A percentile compares a stretch with the other conserved stretches of the same genome.
Conservation (phyloP, 2,329 filamentous ascomycete species). For the Trichophyton schoenleinii region DNA sequence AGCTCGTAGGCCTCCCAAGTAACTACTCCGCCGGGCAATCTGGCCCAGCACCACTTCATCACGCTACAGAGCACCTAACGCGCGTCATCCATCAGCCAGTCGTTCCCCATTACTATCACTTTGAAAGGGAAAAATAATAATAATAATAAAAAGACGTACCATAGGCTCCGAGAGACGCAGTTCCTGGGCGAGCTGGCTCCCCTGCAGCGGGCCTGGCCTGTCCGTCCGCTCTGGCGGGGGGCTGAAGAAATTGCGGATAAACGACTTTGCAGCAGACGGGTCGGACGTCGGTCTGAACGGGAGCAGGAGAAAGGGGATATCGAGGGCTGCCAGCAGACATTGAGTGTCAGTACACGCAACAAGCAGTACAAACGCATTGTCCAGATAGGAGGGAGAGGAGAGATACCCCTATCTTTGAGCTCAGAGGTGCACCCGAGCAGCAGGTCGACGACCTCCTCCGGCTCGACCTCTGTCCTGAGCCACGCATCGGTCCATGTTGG, state of each 20-base stretch:
- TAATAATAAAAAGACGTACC: conserved; percentile 42
- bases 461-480: conserved; percentile 65
- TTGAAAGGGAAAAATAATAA: no score
- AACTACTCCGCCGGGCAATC: conserved; percentile 79
- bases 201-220: conserved; percentile 39
- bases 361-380: conserved; percentile 4
- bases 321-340: conserved; percentile 49
- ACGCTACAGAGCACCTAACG: conserved; percentile 77
- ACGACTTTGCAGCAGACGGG: conserved; percentile 79
- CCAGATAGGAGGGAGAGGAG: no score
- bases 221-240: conserved; percentile 46
- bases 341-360: conserved; percentile 12
- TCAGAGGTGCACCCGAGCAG: conserved; percentile 75
- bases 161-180: conserved; percentile 86
- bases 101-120: background rate
- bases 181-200: conserved; percentile 67
- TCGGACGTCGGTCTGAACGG: conserved; percentile 91
- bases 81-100: background rate
- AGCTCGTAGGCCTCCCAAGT: conserved; percentile 96
- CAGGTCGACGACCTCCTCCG: conserved; percentile 83
- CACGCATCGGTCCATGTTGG: conserved; percentile 82
- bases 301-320: conserved; percentile 82
- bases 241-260: conserved; percentile 86
- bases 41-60: conserved; percentile 96
- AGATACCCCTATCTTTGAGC: conserved; percentile 82